phyloP scores from a whole-genome alignment of 2,329 filamentous ascomycete species.

The Plectosphaerella sp. region DNA sequence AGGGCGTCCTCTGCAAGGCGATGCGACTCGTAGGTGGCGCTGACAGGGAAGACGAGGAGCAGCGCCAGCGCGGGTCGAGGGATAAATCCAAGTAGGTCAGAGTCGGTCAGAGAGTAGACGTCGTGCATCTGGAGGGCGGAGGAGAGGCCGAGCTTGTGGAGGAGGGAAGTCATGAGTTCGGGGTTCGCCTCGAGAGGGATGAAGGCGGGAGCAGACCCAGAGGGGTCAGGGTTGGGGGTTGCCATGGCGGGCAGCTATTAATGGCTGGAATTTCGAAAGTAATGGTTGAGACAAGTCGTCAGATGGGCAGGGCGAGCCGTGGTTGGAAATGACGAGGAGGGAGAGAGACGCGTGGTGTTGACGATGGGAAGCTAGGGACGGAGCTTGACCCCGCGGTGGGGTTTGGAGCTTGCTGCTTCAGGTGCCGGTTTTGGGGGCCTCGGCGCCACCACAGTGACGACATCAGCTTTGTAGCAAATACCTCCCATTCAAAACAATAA shows the following conservation, averaged over 20 bases:
- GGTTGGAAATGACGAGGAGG: background rate
- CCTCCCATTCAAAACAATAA: no score
- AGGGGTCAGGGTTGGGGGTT: conserved; percentile 34
- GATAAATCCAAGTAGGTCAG: conserved; percentile 78
- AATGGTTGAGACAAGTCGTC: background rate
- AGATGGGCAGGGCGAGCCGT: no score
- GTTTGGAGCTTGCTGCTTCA: background rate
- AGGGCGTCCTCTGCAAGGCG: conserved; percentile 69
- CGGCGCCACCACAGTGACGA: background rate
- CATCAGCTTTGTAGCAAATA: background rate
- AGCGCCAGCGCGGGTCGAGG: conserved; percentile 85
- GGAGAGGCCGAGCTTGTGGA: conserved; percentile 82
- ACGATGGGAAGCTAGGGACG: background rate
- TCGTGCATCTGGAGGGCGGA: conserved; percentile 76
- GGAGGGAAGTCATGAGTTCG: conserved; percentile 77
- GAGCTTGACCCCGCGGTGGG: background rate
- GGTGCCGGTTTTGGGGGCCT: background rate
- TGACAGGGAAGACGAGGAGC: conserved; percentile 88
- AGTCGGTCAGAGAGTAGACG: conserved; percentile 85
- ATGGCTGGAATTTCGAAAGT: background rate
- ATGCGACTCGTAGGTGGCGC: conserved; percentile 70
- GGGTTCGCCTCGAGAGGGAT: conserved; percentile 72
- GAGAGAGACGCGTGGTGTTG: background rate
- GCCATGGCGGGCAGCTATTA: conserved; percentile 6
- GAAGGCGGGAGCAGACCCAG: conserved; percentile 39